These are phyloP conservation scores for Rhizophora mangle DNA, from an alignment of 345 rosid genomes.

Conservation along the genomic window DNA sequence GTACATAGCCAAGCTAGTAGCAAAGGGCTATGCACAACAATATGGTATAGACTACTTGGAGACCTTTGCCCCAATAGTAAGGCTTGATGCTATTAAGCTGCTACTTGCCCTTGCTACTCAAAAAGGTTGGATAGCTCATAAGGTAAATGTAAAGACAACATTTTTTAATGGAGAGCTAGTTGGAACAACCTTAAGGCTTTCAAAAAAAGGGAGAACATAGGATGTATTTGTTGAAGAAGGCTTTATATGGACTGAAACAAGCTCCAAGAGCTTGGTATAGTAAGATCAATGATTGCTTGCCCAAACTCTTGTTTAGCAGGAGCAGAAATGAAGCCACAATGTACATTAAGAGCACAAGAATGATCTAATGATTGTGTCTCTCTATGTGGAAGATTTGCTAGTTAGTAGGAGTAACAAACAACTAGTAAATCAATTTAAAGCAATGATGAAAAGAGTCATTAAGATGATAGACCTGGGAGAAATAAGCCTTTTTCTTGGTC, in stretches of 20 bases:
- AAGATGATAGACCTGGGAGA: not conserved
- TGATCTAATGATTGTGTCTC: not conserved
- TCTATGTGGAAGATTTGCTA: not conserved
- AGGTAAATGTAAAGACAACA: too few species aligned
- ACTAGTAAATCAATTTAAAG: not conserved
- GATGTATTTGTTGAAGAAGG: accelerated
- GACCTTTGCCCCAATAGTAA: not conserved
- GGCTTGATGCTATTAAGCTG: too few species aligned
- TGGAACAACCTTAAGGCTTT: too few species aligned
- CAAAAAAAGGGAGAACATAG: too few species aligned
- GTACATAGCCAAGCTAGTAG: not conserved
- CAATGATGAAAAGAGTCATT: not conserved
- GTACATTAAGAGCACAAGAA: not conserved
- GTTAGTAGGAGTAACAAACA: not conserved
- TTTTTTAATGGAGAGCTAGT: too few species aligned
- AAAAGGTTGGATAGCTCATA: too few species aligned
- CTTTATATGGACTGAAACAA: too few species aligned
- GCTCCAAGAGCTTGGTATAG: too few species aligned
- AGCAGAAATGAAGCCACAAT: not conserved
- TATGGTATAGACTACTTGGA: not conserved
- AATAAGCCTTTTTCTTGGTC: too few species aligned
- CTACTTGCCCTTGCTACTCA: too few species aligned
- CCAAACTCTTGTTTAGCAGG: not conserved
- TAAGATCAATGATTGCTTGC: not conserved
- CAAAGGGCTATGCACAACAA: not conserved